A percentile compares a stretch with the other conserved stretches of the same genome.
Evolutionary conservation across 768 basidiomycete genomes (phyloP).

Genomic region (Mycena capillaripes): DNA sequence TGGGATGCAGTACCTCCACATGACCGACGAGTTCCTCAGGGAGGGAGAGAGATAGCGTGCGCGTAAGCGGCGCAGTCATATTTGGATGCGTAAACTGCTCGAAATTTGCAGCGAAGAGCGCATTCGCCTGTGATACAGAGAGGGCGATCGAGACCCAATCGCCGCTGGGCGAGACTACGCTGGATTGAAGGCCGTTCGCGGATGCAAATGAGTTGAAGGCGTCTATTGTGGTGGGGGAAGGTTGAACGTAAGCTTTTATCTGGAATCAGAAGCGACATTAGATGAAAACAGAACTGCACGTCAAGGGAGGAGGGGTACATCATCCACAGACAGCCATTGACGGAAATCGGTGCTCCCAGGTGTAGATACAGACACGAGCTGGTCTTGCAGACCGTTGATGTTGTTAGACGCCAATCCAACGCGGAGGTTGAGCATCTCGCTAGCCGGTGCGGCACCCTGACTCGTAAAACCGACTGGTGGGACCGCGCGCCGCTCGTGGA

Average conservation of each 20-base stretch:
- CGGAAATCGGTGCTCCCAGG: conserved; percentile 52
- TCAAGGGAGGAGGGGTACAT: conserved; percentile 38
- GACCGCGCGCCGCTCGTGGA: conserved; percentile 39
- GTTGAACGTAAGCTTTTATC: conserved; percentile 46
- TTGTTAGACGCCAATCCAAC: conserved; percentile 52
- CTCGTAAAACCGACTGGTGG: conserved; percentile 45
- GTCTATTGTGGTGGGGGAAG: conserved; percentile 38
- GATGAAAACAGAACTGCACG: background rate
- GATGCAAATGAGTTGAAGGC: conserved; percentile 44
- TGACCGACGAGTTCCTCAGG: conserved; percentile 40
- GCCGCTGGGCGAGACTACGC: conserved; percentile 38
- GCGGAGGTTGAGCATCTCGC: conserved; percentile 50
- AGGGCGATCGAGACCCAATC: conserved; percentile 46
- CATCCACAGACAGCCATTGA: conserved; percentile 52
- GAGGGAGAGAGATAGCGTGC: conserved; percentile 46
- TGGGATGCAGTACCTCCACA: conserved; percentile 47
- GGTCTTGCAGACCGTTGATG: conserved; percentile 51
- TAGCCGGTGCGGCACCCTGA: conserved; percentile 34
- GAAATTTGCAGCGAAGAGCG: conserved; percentile 45
- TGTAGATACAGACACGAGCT: conserved; percentile 52
- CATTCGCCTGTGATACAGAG: conserved; percentile 45
- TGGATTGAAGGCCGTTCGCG: conserved; percentile 34
- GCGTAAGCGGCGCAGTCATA: conserved; percentile 38
- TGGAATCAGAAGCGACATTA: conserved; percentile 17
- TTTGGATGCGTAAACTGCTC: conserved; percentile 39